These are phyloP conservation scores for Letharia lupina DNA, from an alignment of 495 filamentous ascomycete species.

Conservation along the genomic window DNA sequence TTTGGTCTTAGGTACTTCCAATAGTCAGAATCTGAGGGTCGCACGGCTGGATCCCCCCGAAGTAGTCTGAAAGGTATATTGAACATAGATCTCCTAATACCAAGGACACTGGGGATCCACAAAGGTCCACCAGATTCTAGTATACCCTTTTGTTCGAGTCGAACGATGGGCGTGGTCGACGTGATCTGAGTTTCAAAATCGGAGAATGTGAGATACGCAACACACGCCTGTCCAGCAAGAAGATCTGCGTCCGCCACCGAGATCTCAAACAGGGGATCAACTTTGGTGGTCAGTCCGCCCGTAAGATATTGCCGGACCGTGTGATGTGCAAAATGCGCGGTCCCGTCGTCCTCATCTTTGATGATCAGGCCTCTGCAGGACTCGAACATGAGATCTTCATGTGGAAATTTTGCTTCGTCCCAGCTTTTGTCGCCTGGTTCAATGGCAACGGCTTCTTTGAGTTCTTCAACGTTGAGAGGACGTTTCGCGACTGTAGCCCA, in stretches of 20 bases:
- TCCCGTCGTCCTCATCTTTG: conserved; percentile 23
- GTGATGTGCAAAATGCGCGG: conserved; percentile 32
- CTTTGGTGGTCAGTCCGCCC: neutral
- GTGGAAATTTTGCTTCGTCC: conserved; percentile 25
- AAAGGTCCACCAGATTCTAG: neutral
- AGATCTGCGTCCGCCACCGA: neutral
- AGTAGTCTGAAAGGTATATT: conserved; percentile 1
- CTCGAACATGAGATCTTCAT: conserved; percentile 25
- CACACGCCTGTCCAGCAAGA: neutral
- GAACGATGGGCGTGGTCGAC: too few species aligned
- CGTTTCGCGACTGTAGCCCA: conserved; percentile 30
- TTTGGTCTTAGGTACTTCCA: neutral
- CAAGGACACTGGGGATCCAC: neutral
- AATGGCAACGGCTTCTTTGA: conserved; percentile 33
- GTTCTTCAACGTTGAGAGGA: conserved; percentile 31
- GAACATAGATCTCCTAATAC: neutral
- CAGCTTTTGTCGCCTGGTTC: conserved; percentile 24
- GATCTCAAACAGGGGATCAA: neutral
- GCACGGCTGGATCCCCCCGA: neutral
- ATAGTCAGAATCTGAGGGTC: neutral
- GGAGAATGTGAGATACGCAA: neutral
- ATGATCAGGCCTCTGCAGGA: conserved; percentile 31
- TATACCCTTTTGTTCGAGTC: neutral
- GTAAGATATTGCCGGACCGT: conserved; percentile 30
- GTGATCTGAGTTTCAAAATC: conserved; percentile 4